Base-by-base conservation (phyloP, 441 rosid genomes). In the Croton laevigatus region DNA sequence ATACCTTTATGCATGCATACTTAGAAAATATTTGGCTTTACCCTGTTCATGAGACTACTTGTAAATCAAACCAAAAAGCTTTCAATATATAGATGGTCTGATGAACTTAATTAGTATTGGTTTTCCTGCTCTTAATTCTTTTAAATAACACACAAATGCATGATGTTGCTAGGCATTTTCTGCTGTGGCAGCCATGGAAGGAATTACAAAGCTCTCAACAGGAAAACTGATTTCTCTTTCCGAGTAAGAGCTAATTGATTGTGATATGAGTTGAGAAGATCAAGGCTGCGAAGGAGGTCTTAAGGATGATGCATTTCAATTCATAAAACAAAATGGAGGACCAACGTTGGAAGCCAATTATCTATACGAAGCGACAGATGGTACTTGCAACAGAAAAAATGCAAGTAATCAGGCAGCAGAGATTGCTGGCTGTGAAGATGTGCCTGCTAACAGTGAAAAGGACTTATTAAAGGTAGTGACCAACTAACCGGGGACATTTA, bases 241-340 rank as follows among this genome's bases (percentile, higher is more conserved):
- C 0, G 91, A 84, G 68, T 6, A 51, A 51, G 20, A 51, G 3
- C 17, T 51, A 16, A 8, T 51, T 5, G 54, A 51, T 16, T 16
- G 97, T 69, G 93, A 91, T 78, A 66, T 22, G 17, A 86, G 75
- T 40, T 71, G 71, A 20, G 78, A 83, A 70, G 85, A 91, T 63
- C 78, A 86, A 22, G 93, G 93, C 8, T 91, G 97, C 63, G 74
- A 73, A 27, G 93, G 93, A 20, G 93, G 95, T 38, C 76, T 86
- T 2, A 85, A 86, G 93, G 90, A 88, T 9, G 53, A 68, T 45
- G 91, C 97, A 6, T 88, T 88, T 65, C 82, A 86, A 27, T 91
- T 80, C 76, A 89, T 91, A 76, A 73, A 78, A 70, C 59, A 84
- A 20, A 84, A 74, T 37, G 85, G 87, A 14, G 95, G 95, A 27